A percentile compares a stretch with the other conserved stretches of the same genome.
Conservation (phyloP, 495 filamentous ascomycete species). For the Usnea hakonensis region DNA sequence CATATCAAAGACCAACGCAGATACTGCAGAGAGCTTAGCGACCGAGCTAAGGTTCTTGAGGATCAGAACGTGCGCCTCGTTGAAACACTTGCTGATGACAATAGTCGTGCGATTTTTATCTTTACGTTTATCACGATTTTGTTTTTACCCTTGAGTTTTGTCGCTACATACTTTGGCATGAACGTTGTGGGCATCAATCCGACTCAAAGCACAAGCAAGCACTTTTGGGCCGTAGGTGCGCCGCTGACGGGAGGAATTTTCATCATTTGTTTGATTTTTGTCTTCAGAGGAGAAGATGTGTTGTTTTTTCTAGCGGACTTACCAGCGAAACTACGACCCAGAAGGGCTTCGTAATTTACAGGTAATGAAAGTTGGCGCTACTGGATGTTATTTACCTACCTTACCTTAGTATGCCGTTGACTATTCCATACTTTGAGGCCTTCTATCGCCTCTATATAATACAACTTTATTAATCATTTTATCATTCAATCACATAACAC, state of each 20-base stretch:
- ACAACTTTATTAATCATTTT: no score
- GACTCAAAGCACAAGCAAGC: not conserved
- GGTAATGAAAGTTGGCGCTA: no score
- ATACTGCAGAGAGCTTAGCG: constrained; percentile 9
- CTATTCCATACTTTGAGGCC: no score
- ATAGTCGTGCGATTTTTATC: constrained; percentile 26
- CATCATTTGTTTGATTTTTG: not conserved
- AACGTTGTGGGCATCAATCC: constrained; percentile 21
- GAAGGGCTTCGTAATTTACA: no score
- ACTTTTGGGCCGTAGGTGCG: constrained; percentile 10
- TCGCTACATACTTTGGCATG: constrained; percentile 30
- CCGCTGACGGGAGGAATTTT: constrained; percentile 9
- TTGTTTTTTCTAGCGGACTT: not conserved
- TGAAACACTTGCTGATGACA: constrained; percentile 17
- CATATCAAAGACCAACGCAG: constrained; percentile 4
- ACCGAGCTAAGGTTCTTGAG: constrained; percentile 9
- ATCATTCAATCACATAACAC: not conserved
- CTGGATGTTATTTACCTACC: no score
- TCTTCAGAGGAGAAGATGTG: constrained; percentile 4
- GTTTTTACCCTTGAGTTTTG: constrained; percentile 31
- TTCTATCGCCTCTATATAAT: no score
- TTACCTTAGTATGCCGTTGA: no score
- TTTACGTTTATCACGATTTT: constrained; percentile 34
- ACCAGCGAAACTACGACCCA: no score
- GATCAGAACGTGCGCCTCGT: constrained; percentile 18